Evolutionary conservation across 2,329 filamentous ascomycete species (phyloP).

Genomic region (Monilinia laxa): DNA sequence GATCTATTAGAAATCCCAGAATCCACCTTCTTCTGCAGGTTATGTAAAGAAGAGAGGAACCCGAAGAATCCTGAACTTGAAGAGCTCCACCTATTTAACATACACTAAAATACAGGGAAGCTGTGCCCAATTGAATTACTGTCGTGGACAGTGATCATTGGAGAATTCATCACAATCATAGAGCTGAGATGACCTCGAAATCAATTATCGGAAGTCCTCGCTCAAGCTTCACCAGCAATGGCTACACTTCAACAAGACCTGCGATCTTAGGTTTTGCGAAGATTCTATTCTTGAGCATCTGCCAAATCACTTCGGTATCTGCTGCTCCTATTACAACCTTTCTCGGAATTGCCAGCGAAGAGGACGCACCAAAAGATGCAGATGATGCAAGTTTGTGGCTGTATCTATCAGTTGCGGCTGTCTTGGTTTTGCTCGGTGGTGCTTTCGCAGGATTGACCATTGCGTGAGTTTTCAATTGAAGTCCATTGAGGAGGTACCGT

Average conservation of each 20-base stretch:
- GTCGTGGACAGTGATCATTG: constrained; percentile 20
- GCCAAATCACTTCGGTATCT: constrained; percentile 40
- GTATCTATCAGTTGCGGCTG: constrained; percentile 74
- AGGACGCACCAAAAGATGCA: constrained; percentile 50
- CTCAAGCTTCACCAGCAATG: constrained; percentile 31
- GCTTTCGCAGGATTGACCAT: constrained; percentile 94
- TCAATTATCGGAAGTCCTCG: constrained; percentile 25
- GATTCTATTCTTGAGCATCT: constrained; percentile 51
- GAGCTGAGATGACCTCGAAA: constrained; percentile 32
- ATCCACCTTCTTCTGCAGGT: too few species aligned
- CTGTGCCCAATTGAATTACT: constrained; percentile 20
- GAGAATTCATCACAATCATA: constrained; percentile 11
- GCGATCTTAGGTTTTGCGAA: constrained; percentile 53
- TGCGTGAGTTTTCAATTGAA: constrained; percentile 55
- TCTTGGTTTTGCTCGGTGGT: constrained; percentile 82
- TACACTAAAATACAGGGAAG: constrained; percentile 12
- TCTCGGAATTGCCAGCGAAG: constrained; percentile 48
- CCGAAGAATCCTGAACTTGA: not conserved
- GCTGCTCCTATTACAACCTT: constrained; percentile 41
- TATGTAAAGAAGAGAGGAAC: not conserved
- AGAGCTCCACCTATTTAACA: constrained; percentile 10
- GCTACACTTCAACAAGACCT: constrained; percentile 48
- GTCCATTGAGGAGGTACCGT: not conserved
- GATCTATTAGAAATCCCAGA: too few species aligned
- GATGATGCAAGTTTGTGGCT: constrained; percentile 72